Percentiles rank a stretch among this genome's conserved stretches.
phyloP scores from a whole-genome alignment of 2,329 filamentous ascomycete species.

The Monosporascus sp. region DNA sequence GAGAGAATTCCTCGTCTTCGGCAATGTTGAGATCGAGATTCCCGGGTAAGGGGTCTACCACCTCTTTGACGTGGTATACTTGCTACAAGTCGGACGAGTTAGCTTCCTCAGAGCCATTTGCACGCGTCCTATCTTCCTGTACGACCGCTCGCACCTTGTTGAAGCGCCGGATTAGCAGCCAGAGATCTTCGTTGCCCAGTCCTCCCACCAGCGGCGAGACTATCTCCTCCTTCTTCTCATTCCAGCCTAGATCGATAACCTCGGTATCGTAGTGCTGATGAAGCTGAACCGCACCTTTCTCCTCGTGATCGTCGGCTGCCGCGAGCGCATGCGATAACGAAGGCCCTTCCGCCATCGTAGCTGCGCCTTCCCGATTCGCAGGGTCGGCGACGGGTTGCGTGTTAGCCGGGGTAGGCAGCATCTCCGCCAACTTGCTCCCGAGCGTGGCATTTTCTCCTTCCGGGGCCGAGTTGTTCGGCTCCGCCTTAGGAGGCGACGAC shows the following conservation, averaged over 20 bases:
- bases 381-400: slow-evolving; percentile 25
- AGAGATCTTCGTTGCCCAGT: slow-evolving; percentile 66
- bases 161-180: slow-evolving; percentile 66
- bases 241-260: slow-evolving; percentile 66
- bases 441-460: slow-evolving; percentile 9
- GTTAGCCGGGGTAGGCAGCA: slow-evolving; percentile 28
- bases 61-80: slow-evolving; percentile 63
- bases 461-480: neutral
- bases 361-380: slow-evolving; percentile 13
- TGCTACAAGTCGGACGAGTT: slow-evolving; percentile 31
- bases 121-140: neutral
- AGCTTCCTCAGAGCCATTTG: slow-evolving; percentile 10
- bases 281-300: slow-evolving; percentile 41
- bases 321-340: slow-evolving; percentile 37
- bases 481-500: slow-evolving; percentile 7
- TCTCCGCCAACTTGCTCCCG: slow-evolving; percentile 21
- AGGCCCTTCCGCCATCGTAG: slow-evolving; percentile 21
- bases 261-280: slow-evolving; percentile 43
- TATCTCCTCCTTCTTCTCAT: slow-evolving; percentile 51
- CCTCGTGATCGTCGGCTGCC: slow-evolving; percentile 32
- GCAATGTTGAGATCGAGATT: slow-evolving; percentile 75
- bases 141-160: slow-evolving; percentile 50
- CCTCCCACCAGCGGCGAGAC: slow-evolving; percentile 59
- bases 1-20: slow-evolving; percentile 78
- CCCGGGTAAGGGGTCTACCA: slow-evolving; percentile 52